Percentiles rank a stretch among this genome's conserved stretches.
These are phyloP conservation scores for Penicillium sp. DNA, from an alignment of 2,329 filamentous ascomycete species.

Conservation along the genomic window DNA sequence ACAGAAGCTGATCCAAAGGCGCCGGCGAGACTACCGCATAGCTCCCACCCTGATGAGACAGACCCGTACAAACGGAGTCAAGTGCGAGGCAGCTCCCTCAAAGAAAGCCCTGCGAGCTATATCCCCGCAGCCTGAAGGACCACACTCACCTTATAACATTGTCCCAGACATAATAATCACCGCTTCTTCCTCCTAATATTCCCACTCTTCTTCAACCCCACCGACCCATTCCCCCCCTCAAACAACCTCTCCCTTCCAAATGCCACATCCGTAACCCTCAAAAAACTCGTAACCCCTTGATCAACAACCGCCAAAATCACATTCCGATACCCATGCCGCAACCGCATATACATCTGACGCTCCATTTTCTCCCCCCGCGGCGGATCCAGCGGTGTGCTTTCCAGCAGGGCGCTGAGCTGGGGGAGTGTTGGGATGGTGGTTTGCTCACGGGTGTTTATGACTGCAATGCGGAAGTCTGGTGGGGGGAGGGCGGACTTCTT, in stretches of 20 bases:
- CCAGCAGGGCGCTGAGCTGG: conserved; percentile 71
- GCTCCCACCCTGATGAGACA: no score
- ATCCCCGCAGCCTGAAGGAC: no score
- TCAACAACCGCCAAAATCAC: conserved; percentile 88
- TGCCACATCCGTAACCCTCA: conserved; percentile 75
- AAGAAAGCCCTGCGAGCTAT: neutral
- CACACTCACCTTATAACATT: no score
- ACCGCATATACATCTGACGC: conserved; percentile 66
- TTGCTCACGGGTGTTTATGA: conserved; percentile 70
- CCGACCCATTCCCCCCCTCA: conserved; percentile 43
- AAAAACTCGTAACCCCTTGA: conserved; percentile 83
- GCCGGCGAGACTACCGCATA: no score
- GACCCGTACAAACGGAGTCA: no score
- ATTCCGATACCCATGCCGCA: conserved; percentile 83
- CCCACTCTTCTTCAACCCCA: conserved; percentile 34
- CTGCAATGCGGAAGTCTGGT: conserved; percentile 82
- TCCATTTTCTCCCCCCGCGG: conserved; percentile 53
- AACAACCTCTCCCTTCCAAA: conserved; percentile 77
- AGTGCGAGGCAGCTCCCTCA: neutral
- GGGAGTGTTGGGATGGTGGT: conserved; percentile 71
- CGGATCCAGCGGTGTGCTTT: conserved; percentile 70
- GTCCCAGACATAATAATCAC: conserved; percentile 20
- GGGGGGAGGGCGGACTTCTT: conserved; percentile 75
- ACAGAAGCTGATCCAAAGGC: no score
- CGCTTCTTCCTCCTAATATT: conserved; percentile 33